Conservation (phyloP, 2,329 filamentous ascomycete genomes). For the Xylariaceae sp. region DNA sequence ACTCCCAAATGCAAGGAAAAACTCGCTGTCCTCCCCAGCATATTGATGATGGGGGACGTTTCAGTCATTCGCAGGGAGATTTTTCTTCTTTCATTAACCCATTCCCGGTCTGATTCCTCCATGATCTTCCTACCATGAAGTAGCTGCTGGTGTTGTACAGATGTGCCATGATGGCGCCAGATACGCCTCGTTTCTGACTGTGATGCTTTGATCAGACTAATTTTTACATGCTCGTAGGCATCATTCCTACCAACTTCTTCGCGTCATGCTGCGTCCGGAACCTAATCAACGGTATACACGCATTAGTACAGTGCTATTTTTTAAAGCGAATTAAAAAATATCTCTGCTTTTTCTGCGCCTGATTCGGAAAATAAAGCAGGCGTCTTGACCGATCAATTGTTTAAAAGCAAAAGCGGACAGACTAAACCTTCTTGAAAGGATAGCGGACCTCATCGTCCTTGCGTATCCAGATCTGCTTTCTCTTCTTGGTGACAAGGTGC, state of each 20-base stretch:
- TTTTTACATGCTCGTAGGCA: constrained; percentile 6
- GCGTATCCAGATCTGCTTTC: constrained; percentile 77
- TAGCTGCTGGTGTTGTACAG: background rate
- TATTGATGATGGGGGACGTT: constrained; percentile 10
- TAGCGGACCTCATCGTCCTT: constrained; percentile 73
- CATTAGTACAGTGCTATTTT: constrained; percentile 9
- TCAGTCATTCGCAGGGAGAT: constrained; percentile 12
- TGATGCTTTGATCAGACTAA: constrained; percentile 9
- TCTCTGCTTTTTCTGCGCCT: background rate
- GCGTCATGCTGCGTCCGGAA: background rate
- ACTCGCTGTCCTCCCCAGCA: constrained; percentile 2
- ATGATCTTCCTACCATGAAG: background rate
- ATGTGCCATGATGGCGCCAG: constrained; percentile 12
- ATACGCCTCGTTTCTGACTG: constrained; percentile 9
- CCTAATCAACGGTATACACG: background rate
- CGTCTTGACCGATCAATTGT: background rate
- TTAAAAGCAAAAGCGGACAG: background rate
- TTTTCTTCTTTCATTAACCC: constrained; percentile 21
- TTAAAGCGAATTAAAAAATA: background rate
- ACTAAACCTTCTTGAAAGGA: constrained; percentile 45
- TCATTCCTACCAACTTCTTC: constrained; percentile 5
- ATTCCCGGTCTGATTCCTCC: constrained; percentile 13
- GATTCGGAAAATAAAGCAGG: background rate
- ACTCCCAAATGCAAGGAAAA: constrained; percentile 4
- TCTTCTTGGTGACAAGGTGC: constrained; percentile 80